A percentile compares a stretch with the other conserved stretches of the same genome.
phyloP scores from a whole-genome alignment of 257 asterid species.

The Ilex asprella region DNA sequence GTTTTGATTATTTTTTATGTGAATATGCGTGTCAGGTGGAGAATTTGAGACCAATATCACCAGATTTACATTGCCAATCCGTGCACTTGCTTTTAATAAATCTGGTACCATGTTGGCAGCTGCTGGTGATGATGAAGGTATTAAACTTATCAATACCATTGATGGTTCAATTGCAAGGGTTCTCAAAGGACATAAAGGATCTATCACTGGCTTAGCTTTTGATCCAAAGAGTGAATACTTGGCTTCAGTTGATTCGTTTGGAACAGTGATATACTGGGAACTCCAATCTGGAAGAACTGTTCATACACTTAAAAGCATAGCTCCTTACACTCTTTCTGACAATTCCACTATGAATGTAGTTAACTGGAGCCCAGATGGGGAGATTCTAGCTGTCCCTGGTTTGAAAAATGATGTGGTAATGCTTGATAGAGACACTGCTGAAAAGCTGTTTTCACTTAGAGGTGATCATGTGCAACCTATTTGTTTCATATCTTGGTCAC shows the following conservation, averaged over 20 bases:
- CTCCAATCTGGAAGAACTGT: constrained; percentile 75
- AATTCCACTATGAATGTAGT: constrained; percentile 51
- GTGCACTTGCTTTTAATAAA: constrained; percentile 77
- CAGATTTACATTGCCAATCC: constrained; percentile 88
- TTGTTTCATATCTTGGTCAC: constrained; percentile 95
- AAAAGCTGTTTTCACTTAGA: constrained; percentile 67
- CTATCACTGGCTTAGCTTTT: constrained; percentile 84
- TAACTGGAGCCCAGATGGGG: constrained; percentile 97
- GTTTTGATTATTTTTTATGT: constrained; percentile 6
- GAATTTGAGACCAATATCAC: constrained; percentile 90
- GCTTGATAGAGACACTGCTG: constrained; percentile 98
- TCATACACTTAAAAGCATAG: constrained; percentile 70
- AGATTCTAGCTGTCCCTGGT: constrained; percentile 89
- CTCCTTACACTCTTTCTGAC: constrained; percentile 65
- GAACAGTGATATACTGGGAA: constrained; percentile 89
- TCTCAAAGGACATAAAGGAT: constrained; percentile 88
- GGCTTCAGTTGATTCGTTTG: constrained; percentile 82
- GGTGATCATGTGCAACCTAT: constrained; percentile 83
- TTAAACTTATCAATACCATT: constrained; percentile 82
- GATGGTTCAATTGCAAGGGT: constrained; percentile 92
- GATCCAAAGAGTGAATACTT: constrained; percentile 89
- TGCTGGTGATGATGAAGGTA: constrained; percentile 94
- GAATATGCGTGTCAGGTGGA: constrained; percentile 52
- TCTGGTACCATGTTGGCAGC: constrained; percentile 92
- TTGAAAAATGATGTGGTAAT: constrained; percentile 84